A percentile compares a stretch with the other conserved stretches of the same genome.
Conservation (phyloP, 768 basidiomycete genomes). For the Agaricus sinodeliciosus region DNA sequence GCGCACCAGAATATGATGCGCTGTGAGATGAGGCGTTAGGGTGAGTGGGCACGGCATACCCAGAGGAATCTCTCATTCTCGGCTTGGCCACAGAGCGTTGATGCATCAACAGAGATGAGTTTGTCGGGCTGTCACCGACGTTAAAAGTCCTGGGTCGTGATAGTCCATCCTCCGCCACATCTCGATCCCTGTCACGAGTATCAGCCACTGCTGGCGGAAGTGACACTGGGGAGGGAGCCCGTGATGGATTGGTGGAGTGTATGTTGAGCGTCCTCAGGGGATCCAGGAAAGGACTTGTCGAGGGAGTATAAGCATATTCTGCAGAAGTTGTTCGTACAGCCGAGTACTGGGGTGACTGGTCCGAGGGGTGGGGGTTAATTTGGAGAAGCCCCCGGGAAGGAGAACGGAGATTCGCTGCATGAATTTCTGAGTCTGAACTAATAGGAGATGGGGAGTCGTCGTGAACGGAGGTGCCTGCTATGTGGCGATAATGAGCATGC, state of each 20-base stretch:
- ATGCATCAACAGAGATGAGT: conserved; percentile 6
- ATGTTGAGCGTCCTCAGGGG: conserved; percentile 71
- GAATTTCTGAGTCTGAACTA: conserved; percentile 58
- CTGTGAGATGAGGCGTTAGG: conserved; percentile 6
- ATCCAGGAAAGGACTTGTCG: conserved; percentile 75
- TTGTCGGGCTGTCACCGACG: conserved; percentile 12
- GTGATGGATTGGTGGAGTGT: conserved; percentile 61
- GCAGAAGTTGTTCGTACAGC: conserved; percentile 21
- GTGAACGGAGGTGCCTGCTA: conserved; percentile 23
- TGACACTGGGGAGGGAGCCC: conserved; percentile 66
- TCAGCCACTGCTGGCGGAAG: conserved; percentile 40
- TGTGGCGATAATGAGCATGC: conserved; percentile 25
- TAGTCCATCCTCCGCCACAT: conserved; percentile 8
- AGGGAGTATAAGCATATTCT: conserved; percentile 52
- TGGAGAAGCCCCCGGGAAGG: conserved; percentile 29
- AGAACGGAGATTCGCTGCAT: conserved; percentile 24
- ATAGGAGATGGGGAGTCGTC: conserved; percentile 67
- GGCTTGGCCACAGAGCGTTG: conserved; percentile 4
- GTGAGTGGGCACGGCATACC: conserved; percentile 8
- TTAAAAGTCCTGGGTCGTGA: conserved; percentile 4
- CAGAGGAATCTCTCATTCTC: conserved; percentile 4
- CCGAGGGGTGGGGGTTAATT: conserved; percentile 17
- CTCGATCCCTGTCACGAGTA: conserved; percentile 3
- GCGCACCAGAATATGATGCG: conserved; percentile 25
- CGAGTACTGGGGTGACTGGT: conserved; percentile 26